phyloP scores from a whole-genome alignment of 139 green algal species.

The Yamagishiella unicocca region DNA sequence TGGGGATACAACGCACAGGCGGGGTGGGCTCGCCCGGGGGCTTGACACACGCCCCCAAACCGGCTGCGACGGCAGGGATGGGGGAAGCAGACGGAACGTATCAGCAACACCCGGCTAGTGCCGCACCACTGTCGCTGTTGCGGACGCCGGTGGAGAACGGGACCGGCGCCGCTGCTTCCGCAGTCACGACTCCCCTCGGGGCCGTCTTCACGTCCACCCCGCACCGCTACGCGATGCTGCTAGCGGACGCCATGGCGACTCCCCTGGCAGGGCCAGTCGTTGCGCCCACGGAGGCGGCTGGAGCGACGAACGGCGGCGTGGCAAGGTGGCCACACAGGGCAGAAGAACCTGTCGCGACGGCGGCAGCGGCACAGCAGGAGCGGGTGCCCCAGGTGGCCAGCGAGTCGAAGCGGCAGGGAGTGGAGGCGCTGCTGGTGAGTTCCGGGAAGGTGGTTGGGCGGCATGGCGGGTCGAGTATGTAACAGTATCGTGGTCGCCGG shows the following conservation, averaged over 20 bases:
- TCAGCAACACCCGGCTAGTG: too few species aligned
- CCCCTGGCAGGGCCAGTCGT: not conserved
- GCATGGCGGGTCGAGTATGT: too few species aligned
- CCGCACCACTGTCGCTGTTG: not conserved
- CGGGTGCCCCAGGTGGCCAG: not conserved
- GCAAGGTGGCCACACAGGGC: too few species aligned
- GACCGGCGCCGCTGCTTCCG: not conserved
- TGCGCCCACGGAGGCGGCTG: not conserved
- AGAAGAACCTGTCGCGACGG: too few species aligned
- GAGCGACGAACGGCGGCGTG: not conserved
- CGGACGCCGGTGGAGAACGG: not conserved
- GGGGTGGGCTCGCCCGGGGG: too few species aligned
- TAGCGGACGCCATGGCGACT: constrained; percentile 15
- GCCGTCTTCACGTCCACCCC: too few species aligned
- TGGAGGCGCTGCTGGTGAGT: constrained; percentile 22
- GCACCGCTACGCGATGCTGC: constrained; percentile 7
- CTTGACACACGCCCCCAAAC: too few species aligned
- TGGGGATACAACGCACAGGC: too few species aligned
- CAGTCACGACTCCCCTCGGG: not conserved
- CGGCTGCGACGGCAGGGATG: too few species aligned
- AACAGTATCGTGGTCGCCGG: too few species aligned
- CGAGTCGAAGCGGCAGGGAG: not conserved
- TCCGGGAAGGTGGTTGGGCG: not conserved
- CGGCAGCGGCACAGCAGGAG: too few species aligned
- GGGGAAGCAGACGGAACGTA: too few species aligned